These are phyloP conservation scores for Cyclotella cryptica DNA, from an alignment of 108 stramenopile species.

Conservation along the genomic window DNA sequence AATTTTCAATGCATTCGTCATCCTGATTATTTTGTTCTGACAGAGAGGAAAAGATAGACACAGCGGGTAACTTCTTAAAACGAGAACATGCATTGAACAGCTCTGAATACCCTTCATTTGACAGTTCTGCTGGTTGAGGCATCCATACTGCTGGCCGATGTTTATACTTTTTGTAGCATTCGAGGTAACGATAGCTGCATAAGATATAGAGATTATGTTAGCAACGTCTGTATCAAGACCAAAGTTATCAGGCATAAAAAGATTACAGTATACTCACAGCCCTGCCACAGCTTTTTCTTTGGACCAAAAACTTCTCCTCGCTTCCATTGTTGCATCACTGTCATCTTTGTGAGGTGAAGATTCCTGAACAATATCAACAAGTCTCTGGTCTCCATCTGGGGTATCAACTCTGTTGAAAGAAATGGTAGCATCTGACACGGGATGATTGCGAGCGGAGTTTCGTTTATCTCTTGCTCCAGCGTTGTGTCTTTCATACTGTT, in stretches of 20 bases:
- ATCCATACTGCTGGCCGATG: slow-evolving; percentile 74
- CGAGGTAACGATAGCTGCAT: slow-evolving; percentile 58
- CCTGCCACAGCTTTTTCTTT: slow-evolving; percentile 45
- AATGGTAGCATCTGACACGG: neutral
- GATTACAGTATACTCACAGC: slow-evolving; percentile 48
- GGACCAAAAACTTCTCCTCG: slow-evolving; percentile 59
- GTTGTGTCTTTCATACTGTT: neutral
- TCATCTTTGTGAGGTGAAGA: neutral
- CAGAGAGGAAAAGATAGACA: slow-evolving; percentile 7
- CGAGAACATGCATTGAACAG: slow-evolving; percentile 64
- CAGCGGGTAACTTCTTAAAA: slow-evolving; percentile 45
- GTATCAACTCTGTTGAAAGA: neutral
- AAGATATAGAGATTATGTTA: neutral
- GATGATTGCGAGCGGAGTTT: neutral
- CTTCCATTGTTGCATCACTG: neutral
- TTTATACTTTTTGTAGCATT: slow-evolving; percentile 42
- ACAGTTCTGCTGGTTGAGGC: slow-evolving; percentile 70
- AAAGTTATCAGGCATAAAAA: neutral
- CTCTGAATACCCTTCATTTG: slow-evolving; percentile 46
- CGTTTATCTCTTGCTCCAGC: neutral
- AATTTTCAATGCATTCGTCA: slow-evolving; percentile 26
- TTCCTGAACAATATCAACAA: neutral
- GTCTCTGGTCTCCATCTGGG: neutral
- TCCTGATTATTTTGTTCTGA: slow-evolving; percentile 17
- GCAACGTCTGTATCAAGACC: neutral